Evolutionary conservation across 2,329 filamentous ascomycete genomes (phyloP), one percentile per base, ranked within the genome.

Genomic region (Aspergillus eucalypticola): DNA sequence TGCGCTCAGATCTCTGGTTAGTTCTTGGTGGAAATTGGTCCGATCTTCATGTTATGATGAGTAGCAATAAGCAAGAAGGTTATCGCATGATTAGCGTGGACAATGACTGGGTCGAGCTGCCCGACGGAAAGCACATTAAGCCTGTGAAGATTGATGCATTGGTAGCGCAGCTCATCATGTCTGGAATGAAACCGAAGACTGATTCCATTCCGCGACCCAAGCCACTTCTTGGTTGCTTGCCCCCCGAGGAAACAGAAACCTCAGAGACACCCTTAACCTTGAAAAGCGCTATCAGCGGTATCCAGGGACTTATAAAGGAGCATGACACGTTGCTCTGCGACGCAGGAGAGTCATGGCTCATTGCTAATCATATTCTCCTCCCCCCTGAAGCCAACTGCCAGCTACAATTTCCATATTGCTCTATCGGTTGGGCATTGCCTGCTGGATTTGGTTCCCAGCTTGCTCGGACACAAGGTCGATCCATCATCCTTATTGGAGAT

Each of bases 401-500:
- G 1, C 54, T 60, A n/a, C 61, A 63, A 48, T 3, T 63, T 1
- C 54, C 56, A 5, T 63, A 63, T 15, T 59, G 59, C 7, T 61
- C 61, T 3, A 52, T 59, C 11, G 59, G 61, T 13, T 63, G 61
- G 61, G 39, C 50, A 15, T 25, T 63, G 17, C 59, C 59, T 5
- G 61, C 61, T 4, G 48, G 49, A 1, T 41, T 61, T 23, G 59
- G 61, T 1, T 49, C 46, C 25, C 61, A 63, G 8, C 15, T 63
- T 39, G 61, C 53, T 38, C 54, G 56, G 8, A 38, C 63, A 1
- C 21, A 57, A 1, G 54, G 62, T 8, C 79, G 91, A 63, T 90
- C 89, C 0, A 87, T 96, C 51, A 80, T 96, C 35, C 91, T 96
- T 71, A 90, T 91, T 15, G 92, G 92, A 13, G 92, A 96, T 71